A percentile compares a stretch with the other conserved stretches of the same genome.
Conservation (phyloP, 371 early-diverging fungal species). For the Amoeboaphelidium protococcarum region DNA sequence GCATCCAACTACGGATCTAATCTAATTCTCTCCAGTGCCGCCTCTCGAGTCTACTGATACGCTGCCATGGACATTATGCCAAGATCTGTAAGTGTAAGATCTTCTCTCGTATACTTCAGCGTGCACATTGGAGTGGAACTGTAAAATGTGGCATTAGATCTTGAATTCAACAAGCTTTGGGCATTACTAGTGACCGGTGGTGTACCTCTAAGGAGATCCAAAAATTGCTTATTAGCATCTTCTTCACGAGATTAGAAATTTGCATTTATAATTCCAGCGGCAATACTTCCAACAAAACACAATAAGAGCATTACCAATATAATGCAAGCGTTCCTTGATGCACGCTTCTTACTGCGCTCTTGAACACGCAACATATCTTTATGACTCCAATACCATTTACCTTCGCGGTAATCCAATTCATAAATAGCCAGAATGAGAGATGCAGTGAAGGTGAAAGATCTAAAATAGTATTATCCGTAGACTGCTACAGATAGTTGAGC, state of each 20-base stretch:
- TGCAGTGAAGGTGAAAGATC: not conserved
- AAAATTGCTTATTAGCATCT: not conserved
- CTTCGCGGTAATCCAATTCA: not conserved
- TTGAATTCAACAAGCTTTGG: no score
- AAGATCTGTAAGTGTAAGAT: not conserved
- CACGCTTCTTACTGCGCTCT: not conserved
- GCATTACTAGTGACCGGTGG: no score
- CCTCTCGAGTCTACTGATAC: not conserved
- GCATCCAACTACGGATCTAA: not conserved
- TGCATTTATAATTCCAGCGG: not conserved
- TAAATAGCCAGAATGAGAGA: not conserved
- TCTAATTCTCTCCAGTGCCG: not conserved
- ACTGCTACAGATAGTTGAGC: no score
- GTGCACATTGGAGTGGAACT: not conserved
- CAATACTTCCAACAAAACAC: not conserved
- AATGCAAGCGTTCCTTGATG: not conserved
- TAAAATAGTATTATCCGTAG: not conserved
- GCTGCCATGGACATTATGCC: not conserved
- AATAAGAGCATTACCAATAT: not conserved
- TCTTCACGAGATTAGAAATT: not conserved
- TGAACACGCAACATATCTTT: not conserved
- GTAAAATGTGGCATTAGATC: not conserved
- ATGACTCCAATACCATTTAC: not conserved
- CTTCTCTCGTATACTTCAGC: not conserved
- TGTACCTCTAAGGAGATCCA: no score